Conservation (phyloP, 1,284 basidiomycete genomes). For the Rhodotorula sp. region DNA sequence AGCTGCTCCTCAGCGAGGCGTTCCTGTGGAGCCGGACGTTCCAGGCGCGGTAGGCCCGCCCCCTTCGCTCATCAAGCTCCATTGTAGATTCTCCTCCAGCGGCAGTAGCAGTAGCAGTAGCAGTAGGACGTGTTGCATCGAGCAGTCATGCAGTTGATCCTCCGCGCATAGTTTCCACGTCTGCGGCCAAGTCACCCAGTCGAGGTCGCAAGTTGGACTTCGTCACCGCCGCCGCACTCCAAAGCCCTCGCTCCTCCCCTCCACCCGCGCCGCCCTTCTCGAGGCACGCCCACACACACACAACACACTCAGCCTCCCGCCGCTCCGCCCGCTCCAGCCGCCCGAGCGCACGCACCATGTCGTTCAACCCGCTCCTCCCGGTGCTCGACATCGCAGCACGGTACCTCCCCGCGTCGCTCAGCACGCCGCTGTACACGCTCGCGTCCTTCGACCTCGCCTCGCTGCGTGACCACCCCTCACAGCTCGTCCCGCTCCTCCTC, state of each 20-base stretch:
- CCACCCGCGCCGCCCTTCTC: too few relatives aligned
- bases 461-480: constrained; percentile 17
- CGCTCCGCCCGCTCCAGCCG: too few relatives aligned
- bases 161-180: too few relatives aligned
- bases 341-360: neutral
- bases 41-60: constrained; percentile 25
- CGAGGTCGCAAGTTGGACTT: too few relatives aligned
- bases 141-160: neutral
- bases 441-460: constrained; percentile 16
- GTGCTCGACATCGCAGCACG: constrained; percentile 16
- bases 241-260: too few relatives aligned
- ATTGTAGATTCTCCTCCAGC: neutral
- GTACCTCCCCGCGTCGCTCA: constrained; percentile 21
- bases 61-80: too few relatives aligned
- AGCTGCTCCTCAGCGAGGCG: constrained; percentile 91
- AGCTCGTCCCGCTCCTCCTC: constrained; percentile 69
- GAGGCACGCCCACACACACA: too few relatives aligned
- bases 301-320: too few relatives aligned
- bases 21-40: constrained; percentile 63
- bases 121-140: neutral
- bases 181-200: too few relatives aligned
- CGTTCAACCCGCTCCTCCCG: constrained; percentile 12
- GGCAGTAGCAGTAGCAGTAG: too few relatives aligned
- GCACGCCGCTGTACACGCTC: constrained; percentile 24
- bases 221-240: neutral